phyloP scores from a whole-genome alignment of 306 rosid species.

The Mucuna pruriens region DNA sequence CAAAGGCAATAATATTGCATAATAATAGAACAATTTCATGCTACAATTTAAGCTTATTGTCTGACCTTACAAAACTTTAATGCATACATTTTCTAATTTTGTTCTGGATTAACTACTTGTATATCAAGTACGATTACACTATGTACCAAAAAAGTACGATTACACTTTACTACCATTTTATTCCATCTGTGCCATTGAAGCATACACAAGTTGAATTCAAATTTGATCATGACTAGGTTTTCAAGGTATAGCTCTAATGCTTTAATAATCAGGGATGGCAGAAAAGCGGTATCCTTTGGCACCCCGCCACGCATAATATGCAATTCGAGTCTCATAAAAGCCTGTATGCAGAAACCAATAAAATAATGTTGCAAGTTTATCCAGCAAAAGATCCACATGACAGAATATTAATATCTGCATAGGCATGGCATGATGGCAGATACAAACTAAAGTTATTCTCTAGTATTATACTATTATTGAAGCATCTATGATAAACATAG shows the following conservation, averaged over 20 bases:
- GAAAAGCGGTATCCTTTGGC: slow-evolving; percentile 83
- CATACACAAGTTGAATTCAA: slow-evolving; percentile 22
- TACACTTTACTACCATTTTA: slow-evolving; percentile 26
- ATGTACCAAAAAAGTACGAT: no score
- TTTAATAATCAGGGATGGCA: slow-evolving; percentile 89
- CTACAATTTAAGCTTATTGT: not conserved
- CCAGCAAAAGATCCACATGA: slow-evolving; percentile 24
- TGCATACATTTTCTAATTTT: slow-evolving; percentile 19
- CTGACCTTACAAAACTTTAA: not conserved
- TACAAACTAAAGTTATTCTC: slow-evolving; percentile 7
- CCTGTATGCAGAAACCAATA: slow-evolving; percentile 58
- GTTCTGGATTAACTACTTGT: slow-evolving; percentile 23
- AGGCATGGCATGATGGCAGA: not conserved
- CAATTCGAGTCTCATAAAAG: slow-evolving; percentile 91
- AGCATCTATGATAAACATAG: slow-evolving; percentile 14
- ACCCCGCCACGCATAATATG: slow-evolving; percentile 97
- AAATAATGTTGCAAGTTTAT: not conserved
- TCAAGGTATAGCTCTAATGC: slow-evolving; percentile 7
- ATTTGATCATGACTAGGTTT: slow-evolving; percentile 5
- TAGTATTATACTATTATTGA: not conserved
- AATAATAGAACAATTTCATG: slow-evolving; percentile 23
- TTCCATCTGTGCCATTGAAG: not conserved
- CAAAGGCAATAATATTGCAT: not conserved
- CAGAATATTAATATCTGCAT: slow-evolving; percentile 16
- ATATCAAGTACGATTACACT: no score